Percentiles rank a stretch among this genome's conserved stretches.
phyloP scores from a whole-genome alignment of 257 asterid species.

The Jacaranda mimosifolia region DNA sequence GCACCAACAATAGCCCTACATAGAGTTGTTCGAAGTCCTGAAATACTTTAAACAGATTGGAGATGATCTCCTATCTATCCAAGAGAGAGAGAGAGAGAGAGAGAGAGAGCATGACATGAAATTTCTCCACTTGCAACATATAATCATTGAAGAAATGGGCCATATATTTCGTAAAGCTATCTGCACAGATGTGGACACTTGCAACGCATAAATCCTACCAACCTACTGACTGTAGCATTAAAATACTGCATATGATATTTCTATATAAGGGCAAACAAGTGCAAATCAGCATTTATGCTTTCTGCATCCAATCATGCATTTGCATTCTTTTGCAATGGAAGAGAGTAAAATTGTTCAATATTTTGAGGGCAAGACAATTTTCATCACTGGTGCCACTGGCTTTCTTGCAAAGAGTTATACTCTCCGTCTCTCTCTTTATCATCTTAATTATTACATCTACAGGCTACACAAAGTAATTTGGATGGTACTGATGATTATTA shows the following conservation, averaged over 20 bases:
- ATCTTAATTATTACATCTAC: too few relatives aligned
- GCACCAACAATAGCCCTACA: too few relatives aligned
- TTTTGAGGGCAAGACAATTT: constrained; percentile 59
- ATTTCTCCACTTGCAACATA: too few relatives aligned
- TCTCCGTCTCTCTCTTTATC: constrained; percentile 10
- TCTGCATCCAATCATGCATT: neutral
- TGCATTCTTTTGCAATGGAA: constrained; percentile 44
- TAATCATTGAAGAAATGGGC: too few relatives aligned
- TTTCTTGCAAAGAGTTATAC: constrained; percentile 60
- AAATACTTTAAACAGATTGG: too few relatives aligned
- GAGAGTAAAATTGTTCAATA: constrained; percentile 35
- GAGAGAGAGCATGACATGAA: too few relatives aligned
- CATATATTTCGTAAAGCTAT: too few relatives aligned
- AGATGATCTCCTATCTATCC: too few relatives aligned
- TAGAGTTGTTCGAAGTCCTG: too few relatives aligned
- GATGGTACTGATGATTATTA: too few relatives aligned
- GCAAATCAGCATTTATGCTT: neutral
- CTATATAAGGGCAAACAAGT: neutral
- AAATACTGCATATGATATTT: neutral
- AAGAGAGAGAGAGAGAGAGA: too few relatives aligned
- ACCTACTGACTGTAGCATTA: neutral
- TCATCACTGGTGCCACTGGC: constrained; percentile 70
- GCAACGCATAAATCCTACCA: constrained; percentile 3
- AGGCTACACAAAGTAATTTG: neutral
- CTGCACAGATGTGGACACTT: neutral